Evolutionary conservation across 2,329 filamentous ascomycete genomes (phyloP).

Genomic region (Lojkania enalia): DNA sequence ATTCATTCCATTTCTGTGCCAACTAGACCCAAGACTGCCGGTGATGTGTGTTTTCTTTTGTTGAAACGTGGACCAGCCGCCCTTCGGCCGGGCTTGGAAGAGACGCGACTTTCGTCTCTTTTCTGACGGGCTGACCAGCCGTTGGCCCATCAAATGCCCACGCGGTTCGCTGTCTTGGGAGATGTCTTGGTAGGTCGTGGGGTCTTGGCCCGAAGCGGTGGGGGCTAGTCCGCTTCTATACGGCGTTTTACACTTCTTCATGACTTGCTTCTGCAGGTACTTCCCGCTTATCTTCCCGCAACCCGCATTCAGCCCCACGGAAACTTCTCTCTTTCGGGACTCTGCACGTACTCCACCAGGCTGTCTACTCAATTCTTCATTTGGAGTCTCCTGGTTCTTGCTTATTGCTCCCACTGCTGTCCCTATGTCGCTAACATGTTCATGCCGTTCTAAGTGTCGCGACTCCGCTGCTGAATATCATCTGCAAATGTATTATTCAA

Average conservation of each 20-base stretch:
- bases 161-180: conserved; percentile 4
- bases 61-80: conserved; percentile 16
- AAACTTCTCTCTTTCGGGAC: conserved; percentile 21
- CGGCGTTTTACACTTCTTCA: conserved; percentile 19
- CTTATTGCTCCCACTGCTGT: conserved; percentile 16
- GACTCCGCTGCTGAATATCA: conserved; percentile 14
- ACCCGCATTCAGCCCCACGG: conserved; percentile 33
- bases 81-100: conserved; percentile 17
- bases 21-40: conserved; percentile 1
- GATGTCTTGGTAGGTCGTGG: conserved; percentile 8
- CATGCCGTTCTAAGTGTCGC: conserved; percentile 19
- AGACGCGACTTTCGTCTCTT: conserved; percentile 8
- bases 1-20: conserved; percentile 14
- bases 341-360: conserved; percentile 16
- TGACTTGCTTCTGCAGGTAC: conserved; percentile 22
- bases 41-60: conserved; percentile 24
- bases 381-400: conserved; percentile 11
- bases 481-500: conserved; percentile 30
- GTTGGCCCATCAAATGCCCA: conserved; percentile 10
- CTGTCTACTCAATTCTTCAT: conserved; percentile 14
- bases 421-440: conserved; percentile 11
- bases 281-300: conserved; percentile 19
- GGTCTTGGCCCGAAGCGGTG: conserved; percentile 15
- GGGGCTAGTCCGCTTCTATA: conserved; percentile 7
- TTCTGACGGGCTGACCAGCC: conserved; percentile 8